Evolutionary conservation across 257 asterid species (phyloP).

Genomic region (Solanum pinnatisectum): DNA sequence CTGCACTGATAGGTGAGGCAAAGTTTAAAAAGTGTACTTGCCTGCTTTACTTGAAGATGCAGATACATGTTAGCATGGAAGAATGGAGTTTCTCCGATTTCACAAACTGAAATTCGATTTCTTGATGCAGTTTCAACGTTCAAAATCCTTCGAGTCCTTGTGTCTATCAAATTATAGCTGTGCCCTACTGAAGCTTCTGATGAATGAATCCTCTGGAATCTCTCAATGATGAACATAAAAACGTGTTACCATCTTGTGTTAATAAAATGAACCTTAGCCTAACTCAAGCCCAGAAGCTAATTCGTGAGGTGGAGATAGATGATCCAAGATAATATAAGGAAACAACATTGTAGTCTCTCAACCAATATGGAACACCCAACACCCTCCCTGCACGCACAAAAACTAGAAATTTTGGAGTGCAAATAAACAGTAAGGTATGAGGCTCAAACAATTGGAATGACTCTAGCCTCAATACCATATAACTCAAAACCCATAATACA

Average conservation of each 20-base stretch:
- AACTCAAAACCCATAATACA: not conserved
- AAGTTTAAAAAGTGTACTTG: constrained; percentile 9
- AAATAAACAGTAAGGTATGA: not conserved
- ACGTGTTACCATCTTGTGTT: not conserved
- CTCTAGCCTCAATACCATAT: not conserved
- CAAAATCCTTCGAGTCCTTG: constrained; percentile 51
- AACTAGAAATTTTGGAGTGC: not conserved
- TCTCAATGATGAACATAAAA: constrained; percentile 4
- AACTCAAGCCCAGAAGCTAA: not conserved
- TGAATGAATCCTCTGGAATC: constrained; percentile 55
- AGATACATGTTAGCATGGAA: constrained; percentile 89
- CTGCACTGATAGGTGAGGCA: not conserved
- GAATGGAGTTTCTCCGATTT: constrained; percentile 56
- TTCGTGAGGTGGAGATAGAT: not conserved
- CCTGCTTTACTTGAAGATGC: constrained; percentile 84
- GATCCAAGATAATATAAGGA: not conserved
- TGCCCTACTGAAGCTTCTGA: constrained; percentile 72
- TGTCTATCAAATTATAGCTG: constrained; percentile 69
- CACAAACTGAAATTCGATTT: constrained; percentile 46
- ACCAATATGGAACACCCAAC: not conserved
- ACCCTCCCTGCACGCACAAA: not conserved
- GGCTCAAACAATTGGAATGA: not conserved
- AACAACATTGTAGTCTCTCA: not conserved
- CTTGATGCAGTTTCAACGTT: constrained; percentile 85
- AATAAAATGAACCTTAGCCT: not conserved